Percentiles rank a stretch among this genome's conserved stretches.
These are phyloP conservation scores for apple (Malus domestica) DNA, from an alignment of 306 rosid species.

Conservation along the genomic window ASM211411v1 NC_041794.1:32660501-32661000, in stretches of 20 bases:
- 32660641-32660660: not conserved
- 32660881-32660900: not conserved
- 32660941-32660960: not conserved
- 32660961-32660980: not conserved
- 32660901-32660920: not conserved
- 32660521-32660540: not conserved
- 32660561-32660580: not conserved
- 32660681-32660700: constrained; percentile 3
- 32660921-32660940: not conserved
- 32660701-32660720: constrained; percentile 1
- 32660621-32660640: not conserved
- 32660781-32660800: not conserved
- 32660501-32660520: not conserved
- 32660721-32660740: constrained; percentile 21
- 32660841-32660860: not conserved
- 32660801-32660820: not conserved
- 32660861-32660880: not conserved
- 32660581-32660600: not conserved
- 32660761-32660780: constrained; percentile 8
- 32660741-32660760: constrained; percentile 25
- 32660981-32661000: constrained; percentile 17
- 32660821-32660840: not conserved
- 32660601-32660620: not conserved
- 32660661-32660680: not conserved
- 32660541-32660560: not conserved